Percentiles rank a stretch among this genome's conserved stretches.
phyloP scores from a whole-genome alignment of 2,329 filamentous ascomycete genomes.

The Colletotrichum sp. region DNA sequence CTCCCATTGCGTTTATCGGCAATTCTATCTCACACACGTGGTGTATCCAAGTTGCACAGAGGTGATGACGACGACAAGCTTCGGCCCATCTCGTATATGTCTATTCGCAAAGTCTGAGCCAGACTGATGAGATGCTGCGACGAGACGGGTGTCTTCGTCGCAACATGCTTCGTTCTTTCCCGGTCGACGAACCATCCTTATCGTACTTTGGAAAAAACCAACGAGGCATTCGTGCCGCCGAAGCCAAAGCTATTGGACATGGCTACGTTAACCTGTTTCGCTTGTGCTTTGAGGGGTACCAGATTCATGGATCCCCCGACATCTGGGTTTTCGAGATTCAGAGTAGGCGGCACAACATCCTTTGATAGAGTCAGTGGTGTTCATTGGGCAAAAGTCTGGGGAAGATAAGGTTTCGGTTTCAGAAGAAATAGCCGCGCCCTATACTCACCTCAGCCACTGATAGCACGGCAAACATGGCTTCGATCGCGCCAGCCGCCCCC shows the following conservation, averaged over 20 bases:
- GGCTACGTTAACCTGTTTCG: constrained; percentile 73
- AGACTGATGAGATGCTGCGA: background rate
- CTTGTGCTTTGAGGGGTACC: constrained; percentile 74
- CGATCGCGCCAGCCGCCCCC: constrained; percentile 88
- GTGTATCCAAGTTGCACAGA: background rate
- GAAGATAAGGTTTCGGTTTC: constrained; percentile 19
- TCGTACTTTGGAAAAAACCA: constrained; percentile 68
- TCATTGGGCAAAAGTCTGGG: background rate
- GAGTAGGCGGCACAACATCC: constrained; percentile 82
- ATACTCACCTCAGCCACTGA: constrained; percentile 75
- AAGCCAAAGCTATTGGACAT: constrained; percentile 98
- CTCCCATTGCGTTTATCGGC: background rate
- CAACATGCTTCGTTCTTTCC: background rate
- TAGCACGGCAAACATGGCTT: constrained; percentile 84
- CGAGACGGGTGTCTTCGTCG: background rate
- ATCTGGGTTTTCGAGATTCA: constrained; percentile 76
- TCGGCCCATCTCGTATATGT: background rate
- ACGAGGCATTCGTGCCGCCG: constrained; percentile 90
- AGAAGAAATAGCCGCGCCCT: background rate
- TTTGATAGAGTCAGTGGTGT: constrained; percentile 38
- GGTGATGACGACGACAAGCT: background rate
- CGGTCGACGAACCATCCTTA: background rate
- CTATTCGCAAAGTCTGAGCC: background rate
- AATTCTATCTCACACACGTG: background rate
- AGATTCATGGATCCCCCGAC: constrained; percentile 83